These are phyloP conservation scores for Fusarium sarcochroum DNA, from an alignment of 2,329 filamentous ascomycete genomes.

Conservation along the genomic window DNA sequence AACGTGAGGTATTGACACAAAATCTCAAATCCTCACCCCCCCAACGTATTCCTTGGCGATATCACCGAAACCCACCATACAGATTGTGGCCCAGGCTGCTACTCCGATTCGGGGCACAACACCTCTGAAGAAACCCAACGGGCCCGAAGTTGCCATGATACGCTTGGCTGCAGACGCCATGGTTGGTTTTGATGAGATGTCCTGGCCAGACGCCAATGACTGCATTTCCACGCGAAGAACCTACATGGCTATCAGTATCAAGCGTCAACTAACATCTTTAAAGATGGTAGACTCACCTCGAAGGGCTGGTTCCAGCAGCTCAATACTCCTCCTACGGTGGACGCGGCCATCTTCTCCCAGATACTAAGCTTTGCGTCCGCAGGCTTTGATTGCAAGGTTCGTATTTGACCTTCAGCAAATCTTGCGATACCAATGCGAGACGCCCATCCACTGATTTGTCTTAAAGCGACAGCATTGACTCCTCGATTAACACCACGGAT, in stretches of 20 bases:
- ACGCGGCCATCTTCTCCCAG: background rate
- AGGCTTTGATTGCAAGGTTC: background rate
- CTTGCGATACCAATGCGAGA: background rate
- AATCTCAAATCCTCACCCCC: background rate
- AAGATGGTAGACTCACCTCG: background rate
- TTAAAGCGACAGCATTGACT: background rate
- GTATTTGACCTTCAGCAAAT: background rate
- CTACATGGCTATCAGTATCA: background rate
- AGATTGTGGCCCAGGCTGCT: slow-evolving; percentile 21
- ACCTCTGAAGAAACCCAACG: slow-evolving; percentile 19
- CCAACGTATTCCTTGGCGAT: slow-evolving; percentile 11
- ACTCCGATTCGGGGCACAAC: slow-evolving; percentile 24
- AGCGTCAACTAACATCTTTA: rapidly evolving
- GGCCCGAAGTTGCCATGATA: slow-evolving; percentile 9
- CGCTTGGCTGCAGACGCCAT: slow-evolving; percentile 15
- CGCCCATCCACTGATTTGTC: slow-evolving; percentile 1
- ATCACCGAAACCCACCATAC: slow-evolving; percentile 22
- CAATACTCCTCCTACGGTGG: slow-evolving; percentile 15
- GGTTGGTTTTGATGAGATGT: background rate
- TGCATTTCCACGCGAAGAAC: slow-evolving; percentile 4
- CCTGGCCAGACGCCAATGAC: background rate
- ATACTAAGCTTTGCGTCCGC: background rate
- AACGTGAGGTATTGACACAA: background rate
- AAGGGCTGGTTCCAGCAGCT: slow-evolving; percentile 31
- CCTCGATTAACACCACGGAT: background rate